Percentiles rank a stretch among this genome's conserved stretches.
Conservation (phyloP, 352 stramenopile species). For the Globisporangium sylvaticum region DNA sequence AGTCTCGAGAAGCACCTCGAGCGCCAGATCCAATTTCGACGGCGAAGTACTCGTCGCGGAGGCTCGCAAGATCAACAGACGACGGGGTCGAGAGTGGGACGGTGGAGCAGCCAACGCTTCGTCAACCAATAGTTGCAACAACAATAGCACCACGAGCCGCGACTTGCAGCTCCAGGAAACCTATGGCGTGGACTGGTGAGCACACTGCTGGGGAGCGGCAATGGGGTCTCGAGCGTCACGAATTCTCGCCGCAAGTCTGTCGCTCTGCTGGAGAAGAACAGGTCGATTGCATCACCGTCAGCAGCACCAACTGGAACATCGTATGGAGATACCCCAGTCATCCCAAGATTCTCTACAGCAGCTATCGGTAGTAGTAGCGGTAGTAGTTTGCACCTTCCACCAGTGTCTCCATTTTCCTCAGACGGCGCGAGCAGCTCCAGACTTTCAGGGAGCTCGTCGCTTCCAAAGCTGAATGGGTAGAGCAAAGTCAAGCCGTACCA, state of each 20-base stretch:
- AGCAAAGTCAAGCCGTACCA: not conserved
- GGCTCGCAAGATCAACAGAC: constrained; percentile 21
- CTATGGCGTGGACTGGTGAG: constrained; percentile 63
- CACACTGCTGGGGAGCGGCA: constrained; percentile 26
- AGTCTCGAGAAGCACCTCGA: constrained; percentile 40
- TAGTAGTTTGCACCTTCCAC: not conserved
- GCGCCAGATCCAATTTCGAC: constrained; percentile 39
- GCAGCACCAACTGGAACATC: not conserved
- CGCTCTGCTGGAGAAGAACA: constrained; percentile 12
- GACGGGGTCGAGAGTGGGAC: constrained; percentile 6
- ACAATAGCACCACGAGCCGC: constrained; percentile 13
- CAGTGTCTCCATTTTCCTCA: not conserved
- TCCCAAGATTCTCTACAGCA: not conserved
- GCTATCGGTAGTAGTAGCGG: not conserved
- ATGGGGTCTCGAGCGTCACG: not conserved
- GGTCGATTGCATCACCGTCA: not conserved
- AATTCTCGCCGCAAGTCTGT: not conserved
- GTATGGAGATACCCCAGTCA: not conserved
- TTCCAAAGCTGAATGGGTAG: constrained; percentile 14
- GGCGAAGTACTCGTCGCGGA: constrained; percentile 29
- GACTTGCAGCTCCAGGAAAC: constrained; percentile 44
- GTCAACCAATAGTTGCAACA: constrained; percentile 9
- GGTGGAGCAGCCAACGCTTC: constrained; percentile 3
- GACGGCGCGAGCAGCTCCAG: constrained; percentile 1
- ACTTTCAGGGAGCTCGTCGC: constrained; percentile 9